phyloP scores from a whole-genome alignment of 371 early-diverging fungal genomes.

The Syncephalastrum racemosum region DNA sequence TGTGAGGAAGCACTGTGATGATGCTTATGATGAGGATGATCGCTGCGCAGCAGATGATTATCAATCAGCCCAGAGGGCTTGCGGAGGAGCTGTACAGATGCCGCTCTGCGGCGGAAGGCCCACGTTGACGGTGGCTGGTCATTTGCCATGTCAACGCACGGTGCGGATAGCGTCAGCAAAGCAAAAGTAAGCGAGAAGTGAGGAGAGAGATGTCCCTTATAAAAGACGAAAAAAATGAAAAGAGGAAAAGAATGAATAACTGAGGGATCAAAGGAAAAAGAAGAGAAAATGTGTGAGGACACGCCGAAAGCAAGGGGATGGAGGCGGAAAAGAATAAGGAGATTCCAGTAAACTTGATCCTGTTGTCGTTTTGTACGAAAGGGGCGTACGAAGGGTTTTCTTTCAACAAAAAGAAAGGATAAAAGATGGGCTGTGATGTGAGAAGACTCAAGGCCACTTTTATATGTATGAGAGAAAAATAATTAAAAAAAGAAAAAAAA shows the following conservation, averaged over 20 bases:
- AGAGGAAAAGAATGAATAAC: conserved; percentile 1
- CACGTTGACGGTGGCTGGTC: no score
- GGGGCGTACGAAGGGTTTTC: not conserved
- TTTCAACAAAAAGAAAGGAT: conserved; percentile 12
- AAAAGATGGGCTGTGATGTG: not conserved
- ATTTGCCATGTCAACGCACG: not conserved
- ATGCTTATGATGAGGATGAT: no score
- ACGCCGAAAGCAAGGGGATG: not conserved
- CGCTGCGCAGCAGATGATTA: not conserved
- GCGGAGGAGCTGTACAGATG: conserved; percentile 8
- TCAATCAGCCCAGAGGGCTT: conserved; percentile 1
- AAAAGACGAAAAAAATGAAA: conserved; percentile 2
- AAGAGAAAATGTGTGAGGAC: not conserved
- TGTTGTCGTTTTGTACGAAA: not conserved
- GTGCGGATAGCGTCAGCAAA: conserved; percentile 6
- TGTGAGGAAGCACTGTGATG: no score
- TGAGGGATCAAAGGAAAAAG: not conserved
- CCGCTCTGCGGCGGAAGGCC: not conserved
- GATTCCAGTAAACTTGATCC: not conserved
- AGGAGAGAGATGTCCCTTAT: not conserved
- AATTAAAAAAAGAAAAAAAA: conserved; percentile 1
- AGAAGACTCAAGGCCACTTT: not conserved
- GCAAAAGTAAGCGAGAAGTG: not conserved
- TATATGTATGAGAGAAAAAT: no score
- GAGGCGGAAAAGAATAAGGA: conserved; percentile 2